Base-by-base conservation (phyloP, 768 basidiomycete genomes). In the Suillus subalutaceus region DNA sequence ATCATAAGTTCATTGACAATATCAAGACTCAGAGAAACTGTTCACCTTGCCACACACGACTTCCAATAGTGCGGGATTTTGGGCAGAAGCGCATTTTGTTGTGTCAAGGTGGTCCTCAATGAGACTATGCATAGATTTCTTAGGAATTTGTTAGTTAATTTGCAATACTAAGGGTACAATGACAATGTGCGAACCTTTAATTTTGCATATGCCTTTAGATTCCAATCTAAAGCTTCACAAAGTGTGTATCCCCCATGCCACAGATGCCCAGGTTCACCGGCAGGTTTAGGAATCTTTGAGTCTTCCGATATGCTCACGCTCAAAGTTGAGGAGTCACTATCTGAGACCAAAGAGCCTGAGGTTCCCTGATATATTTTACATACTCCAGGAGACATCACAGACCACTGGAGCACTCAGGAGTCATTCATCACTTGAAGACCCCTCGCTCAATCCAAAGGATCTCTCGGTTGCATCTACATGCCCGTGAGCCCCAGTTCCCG, bases 351-450 rank as follows among this genome's bases (percentile, higher is more conserved):
- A 18, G 43, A 7, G 18, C 18, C 43, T 3, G 43, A 13, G 18
- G 43, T 37, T 70, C 67, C 12, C 69, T 65, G n/a, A 66, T 52
- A 52, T 72, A 73, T 48, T 68, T 71, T n/a, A 65, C 65, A 50
- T 38, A 65, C 52, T 68, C 57, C 62, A 68, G 68, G 65, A 72
- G 71, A 43, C 66, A 74, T 65, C 77, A 73, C 35, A 75, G 74
- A 30, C 75, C 74, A 18, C 74, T 78, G 15, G 75, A 76, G 66
- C 73, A 75, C 38, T 70, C 75, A 0, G 68, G 75, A 65, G 75
- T 77, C n/a, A 75, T 76, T 52, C 75, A 77, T 48, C 68, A 63
- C 20, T 40, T 40, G 30, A 41, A 58, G 32, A 12, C 38, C 13
- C 32, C 52, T 40, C 38, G 50, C 72, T 35, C 68, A 68, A 62